These are phyloP conservation scores for Xylaria castorea DNA, from an alignment of 495 filamentous ascomycete species.

Conservation along the genomic window DNA sequence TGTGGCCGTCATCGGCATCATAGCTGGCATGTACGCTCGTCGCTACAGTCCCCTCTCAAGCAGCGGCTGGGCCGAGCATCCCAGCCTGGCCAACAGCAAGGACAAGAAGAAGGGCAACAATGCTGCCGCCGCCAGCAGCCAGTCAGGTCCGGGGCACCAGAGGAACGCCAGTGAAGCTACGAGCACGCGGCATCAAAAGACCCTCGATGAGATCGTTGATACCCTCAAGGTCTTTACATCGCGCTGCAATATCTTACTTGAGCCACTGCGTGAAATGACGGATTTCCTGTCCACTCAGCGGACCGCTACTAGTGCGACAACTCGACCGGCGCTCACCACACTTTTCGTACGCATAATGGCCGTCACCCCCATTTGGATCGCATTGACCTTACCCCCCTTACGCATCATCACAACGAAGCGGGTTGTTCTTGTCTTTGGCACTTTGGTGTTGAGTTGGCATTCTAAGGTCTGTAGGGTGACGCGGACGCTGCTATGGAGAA, in stretches of 20 bases:
- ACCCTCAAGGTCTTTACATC: slow-evolving; percentile 86
- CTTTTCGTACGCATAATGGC: slow-evolving; percentile 89
- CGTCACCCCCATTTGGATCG: slow-evolving; percentile 86
- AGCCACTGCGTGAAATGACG: slow-evolving; percentile 85
- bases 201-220: slow-evolving; percentile 95
- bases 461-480: slow-evolving; percentile 84
- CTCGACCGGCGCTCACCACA: slow-evolving; percentile 85
- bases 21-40: slow-evolving; percentile 90
- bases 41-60: slow-evolving; percentile 90
- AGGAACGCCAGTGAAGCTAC: slow-evolving; percentile 63
- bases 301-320: slow-evolving; percentile 90
- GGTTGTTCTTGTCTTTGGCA: slow-evolving; percentile 79
- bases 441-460: slow-evolving; percentile 87
- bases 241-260: slow-evolving; percentile 88
- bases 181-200: slow-evolving; percentile 74
- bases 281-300: slow-evolving; percentile 92
- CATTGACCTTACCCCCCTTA: slow-evolving; percentile 79
- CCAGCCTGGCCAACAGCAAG: slow-evolving; percentile 32
- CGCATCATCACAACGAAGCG: slow-evolving; percentile 87
- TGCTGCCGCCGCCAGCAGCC: slow-evolving; percentile 46
- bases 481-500: slow-evolving; percentile 90
- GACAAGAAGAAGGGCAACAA: slow-evolving; percentile 58
- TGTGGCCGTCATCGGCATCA: slow-evolving; percentile 76
- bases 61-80: slow-evolving; percentile 69
- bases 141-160: slow-evolving; percentile 55